These are phyloP conservation scores for Kernera saxatilis DNA, from an alignment of 345 rosid species.

Conservation along the genomic window DNA sequence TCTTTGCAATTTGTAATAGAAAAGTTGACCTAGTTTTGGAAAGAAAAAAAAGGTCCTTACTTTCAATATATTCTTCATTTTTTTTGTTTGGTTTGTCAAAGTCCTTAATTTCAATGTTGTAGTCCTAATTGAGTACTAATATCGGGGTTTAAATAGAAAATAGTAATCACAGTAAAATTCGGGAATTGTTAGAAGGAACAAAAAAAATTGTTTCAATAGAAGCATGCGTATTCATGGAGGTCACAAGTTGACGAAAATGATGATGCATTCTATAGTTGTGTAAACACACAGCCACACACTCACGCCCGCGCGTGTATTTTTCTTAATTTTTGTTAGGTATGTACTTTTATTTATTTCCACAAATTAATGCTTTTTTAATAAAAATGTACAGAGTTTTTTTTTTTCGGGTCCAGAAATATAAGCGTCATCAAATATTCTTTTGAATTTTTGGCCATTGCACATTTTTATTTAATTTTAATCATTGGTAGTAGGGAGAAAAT, in stretches of 20 bases:
- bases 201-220: neutral
- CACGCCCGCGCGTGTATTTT: neutral
- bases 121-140: neutral
- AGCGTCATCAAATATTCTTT: conserved; percentile 21
- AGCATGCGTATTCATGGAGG: conserved; percentile 29
- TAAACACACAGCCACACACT: neutral
- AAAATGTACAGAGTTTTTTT: neutral
- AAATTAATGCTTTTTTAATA: neutral
- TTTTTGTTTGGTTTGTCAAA: neutral
- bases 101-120: neutral
- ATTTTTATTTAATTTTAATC: conserved; percentile 1
- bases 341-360: neutral
- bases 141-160: neutral
- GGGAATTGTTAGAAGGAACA: neutral
- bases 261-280: neutral
- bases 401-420: conserved; percentile 1
- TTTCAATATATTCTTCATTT: neutral
- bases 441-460: conserved; percentile 3
- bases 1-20: neutral
- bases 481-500: conserved; percentile 9
- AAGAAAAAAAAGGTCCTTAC: neutral
- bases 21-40: conserved; percentile 8
- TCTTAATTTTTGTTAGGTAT: neutral
- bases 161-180: neutral
- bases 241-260: conserved; percentile 8